phyloP scores from a whole-genome alignment of 1,284 basidiomycete genomes.

The Apiotrichum akiyoshidainum region DNA sequence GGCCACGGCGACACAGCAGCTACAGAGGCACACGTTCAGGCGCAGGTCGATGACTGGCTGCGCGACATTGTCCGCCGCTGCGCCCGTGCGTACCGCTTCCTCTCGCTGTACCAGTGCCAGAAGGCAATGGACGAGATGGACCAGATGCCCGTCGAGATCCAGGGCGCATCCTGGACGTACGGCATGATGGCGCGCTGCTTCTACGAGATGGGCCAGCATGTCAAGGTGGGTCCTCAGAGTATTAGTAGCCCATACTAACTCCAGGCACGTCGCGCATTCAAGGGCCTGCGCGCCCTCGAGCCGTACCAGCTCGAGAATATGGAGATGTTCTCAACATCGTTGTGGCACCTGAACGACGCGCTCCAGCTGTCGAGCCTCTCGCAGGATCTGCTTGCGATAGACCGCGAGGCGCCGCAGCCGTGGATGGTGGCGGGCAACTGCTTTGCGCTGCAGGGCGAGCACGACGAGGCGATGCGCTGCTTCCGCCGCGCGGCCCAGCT shows the following conservation, averaged over 20 bases:
- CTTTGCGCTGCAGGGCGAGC: constrained; percentile 86
- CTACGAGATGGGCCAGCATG: constrained; percentile 82
- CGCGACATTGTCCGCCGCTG: constrained; percentile 76
- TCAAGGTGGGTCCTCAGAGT: constrained; percentile 59
- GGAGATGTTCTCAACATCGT: constrained; percentile 87
- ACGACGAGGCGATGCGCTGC: constrained; percentile 82
- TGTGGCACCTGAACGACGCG: constrained; percentile 83
- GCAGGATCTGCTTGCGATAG: constrained; percentile 78
- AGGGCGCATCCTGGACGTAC: constrained; percentile 70
- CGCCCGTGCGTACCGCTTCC: constrained; percentile 67
- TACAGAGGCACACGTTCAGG: constrained; percentile 65
- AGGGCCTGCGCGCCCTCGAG: constrained; percentile 69
- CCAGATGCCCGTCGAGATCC: constrained; percentile 69
- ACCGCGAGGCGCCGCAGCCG: constrained; percentile 74
- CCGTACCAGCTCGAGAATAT: constrained; percentile 83
- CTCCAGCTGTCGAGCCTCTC: constrained; percentile 82
- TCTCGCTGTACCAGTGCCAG: constrained; percentile 71
- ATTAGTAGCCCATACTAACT: not conserved
- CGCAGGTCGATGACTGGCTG: constrained; percentile 74
- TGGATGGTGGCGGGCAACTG: constrained; percentile 94
- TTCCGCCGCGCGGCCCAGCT: constrained; percentile 82
- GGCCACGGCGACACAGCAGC: constrained; percentile 59
- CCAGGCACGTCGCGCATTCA: constrained; percentile 80
- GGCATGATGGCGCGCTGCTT: constrained; percentile 77
- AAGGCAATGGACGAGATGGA: constrained; percentile 71